Evolutionary conservation across 208 protist species (phyloP).

Genomic region (Trypanosomatidae sp.): DNA sequence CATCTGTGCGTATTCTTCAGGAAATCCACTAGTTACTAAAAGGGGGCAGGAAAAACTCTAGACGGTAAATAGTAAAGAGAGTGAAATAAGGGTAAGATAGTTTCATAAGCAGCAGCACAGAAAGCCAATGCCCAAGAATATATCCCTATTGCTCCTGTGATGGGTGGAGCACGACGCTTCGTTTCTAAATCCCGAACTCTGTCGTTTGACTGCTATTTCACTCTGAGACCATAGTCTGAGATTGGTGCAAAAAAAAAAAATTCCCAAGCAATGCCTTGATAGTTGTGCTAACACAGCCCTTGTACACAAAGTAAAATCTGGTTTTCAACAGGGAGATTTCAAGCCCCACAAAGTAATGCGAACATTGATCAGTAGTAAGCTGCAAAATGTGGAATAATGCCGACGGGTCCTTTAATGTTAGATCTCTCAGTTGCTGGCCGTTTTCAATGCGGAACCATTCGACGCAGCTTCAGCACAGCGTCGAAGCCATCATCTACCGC

Average conservation of each 20-base stretch:
- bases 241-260: not conserved
- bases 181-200: not conserved
- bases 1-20: constrained; percentile 6
- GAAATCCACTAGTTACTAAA: not conserved
- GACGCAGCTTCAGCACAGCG: not conserved
- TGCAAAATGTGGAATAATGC: not conserved
- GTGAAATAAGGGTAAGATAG: not conserved
- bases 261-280: not conserved
- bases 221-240: not conserved
- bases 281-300: no score
- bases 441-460: not conserved
- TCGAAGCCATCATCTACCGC: not conserved
- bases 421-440: not conserved
- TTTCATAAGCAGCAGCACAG: not conserved
- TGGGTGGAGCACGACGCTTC: no score
- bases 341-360: not conserved
- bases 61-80: not conserved
- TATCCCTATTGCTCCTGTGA: not conserved
- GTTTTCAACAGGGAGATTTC: not conserved
- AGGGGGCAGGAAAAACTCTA: not conserved
- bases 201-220: not conserved
- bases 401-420: not conserved
- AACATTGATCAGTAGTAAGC: not conserved
- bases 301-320: not conserved
- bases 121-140: not conserved